A percentile compares a stretch with the other conserved stretches of the same genome.
phyloP scores from a whole-genome alignment of 495 filamentous ascomycete genomes.

The Aspergillus egyptiacus region DNA sequence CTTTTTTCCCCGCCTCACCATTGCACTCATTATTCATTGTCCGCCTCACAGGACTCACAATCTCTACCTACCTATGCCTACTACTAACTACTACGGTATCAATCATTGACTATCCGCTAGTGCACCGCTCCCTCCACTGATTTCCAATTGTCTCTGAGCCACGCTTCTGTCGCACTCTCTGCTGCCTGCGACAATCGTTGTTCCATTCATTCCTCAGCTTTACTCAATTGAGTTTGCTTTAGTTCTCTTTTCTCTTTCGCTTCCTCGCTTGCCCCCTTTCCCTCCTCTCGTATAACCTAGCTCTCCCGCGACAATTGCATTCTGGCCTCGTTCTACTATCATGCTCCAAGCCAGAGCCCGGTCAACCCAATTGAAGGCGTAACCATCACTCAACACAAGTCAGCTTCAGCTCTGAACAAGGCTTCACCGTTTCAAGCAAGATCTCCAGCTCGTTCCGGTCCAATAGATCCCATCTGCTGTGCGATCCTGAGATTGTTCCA shows the following conservation, averaged over 20 bases:
- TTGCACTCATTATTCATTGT: neutral
- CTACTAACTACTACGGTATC: neutral
- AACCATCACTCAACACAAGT: slow-evolving; percentile 10
- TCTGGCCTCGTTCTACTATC: slow-evolving; percentile 13
- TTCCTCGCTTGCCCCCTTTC: slow-evolving; percentile 2
- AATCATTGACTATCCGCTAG: slow-evolving; percentile 6
- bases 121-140: slow-evolving; percentile 11
- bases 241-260: neutral
- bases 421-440: neutral
- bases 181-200: slow-evolving; percentile 10
- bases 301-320: neutral
- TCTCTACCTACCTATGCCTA: neutral
- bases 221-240: neutral
- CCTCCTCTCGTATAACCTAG: slow-evolving; percentile 1
- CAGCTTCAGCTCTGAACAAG: neutral
- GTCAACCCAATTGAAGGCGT: slow-evolving; percentile 15
- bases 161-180: slow-evolving; percentile 7
- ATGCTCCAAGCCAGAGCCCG: slow-evolving; percentile 15
- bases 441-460: neutral
- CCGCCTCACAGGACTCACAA: neutral
- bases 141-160: slow-evolving; percentile 12
- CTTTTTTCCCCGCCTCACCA: neutral
- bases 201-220: slow-evolving; percentile 13
- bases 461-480: neutral
- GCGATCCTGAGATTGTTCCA: slow-evolving; percentile 8